These are phyloP conservation scores for Kodamaea lidongshanica DNA, from an alignment of 805 yeast genomes.

Conservation along the genomic window DNA sequence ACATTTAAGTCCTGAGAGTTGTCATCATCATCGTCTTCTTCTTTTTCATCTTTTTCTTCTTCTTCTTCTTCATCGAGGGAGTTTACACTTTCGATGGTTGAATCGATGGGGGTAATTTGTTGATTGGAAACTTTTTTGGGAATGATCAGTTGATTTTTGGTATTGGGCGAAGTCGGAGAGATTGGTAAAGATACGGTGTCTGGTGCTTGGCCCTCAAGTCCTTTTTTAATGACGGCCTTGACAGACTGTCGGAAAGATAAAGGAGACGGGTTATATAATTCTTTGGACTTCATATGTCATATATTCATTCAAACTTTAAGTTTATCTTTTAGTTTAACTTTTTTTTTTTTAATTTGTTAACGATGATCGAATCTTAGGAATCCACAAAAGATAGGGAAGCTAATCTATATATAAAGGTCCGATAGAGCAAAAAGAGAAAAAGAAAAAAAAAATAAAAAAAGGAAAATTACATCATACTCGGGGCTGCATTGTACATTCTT, in stretches of 20 bases:
- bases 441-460: no score
- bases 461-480: no score
- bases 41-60: constrained; percentile 1
- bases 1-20: constrained; percentile 14
- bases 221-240: constrained; percentile 2
- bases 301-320: constrained; percentile 3
- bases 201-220: constrained; percentile 3
- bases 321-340: constrained; percentile 9
- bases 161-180: neutral
- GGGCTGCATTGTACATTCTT: no score
- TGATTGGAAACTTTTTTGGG: neutral
- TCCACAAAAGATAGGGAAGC: constrained; percentile 6
- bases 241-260: constrained; percentile 12
- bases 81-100: neutral
- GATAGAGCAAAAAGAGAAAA: no score
- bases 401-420: no score
- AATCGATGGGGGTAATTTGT: neutral
- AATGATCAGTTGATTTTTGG: neutral
- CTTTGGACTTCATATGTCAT: neutral
- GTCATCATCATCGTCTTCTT: constrained; percentile 11
- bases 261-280: constrained; percentile 20
- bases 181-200: constrained; percentile 1
- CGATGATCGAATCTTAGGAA: neutral
- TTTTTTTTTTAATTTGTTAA: neutral
- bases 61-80: neutral